Percentiles rank a stretch among this genome's conserved stretches.
Conservation (phyloP, 306 rosid species). For the Aeschynomene evenia region DNA sequence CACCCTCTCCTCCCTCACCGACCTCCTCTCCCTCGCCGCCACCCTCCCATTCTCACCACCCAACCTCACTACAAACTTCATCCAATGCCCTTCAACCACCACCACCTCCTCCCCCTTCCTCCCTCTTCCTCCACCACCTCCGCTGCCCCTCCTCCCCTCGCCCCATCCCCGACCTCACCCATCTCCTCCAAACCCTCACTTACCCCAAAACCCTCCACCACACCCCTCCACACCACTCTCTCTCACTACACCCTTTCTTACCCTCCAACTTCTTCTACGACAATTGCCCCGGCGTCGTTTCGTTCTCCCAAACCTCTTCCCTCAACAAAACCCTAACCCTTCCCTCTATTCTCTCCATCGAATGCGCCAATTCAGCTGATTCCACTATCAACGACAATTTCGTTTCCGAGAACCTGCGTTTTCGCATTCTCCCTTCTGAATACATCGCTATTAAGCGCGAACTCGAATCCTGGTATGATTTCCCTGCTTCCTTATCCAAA, state of each 20-base stretch:
- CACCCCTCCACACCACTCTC: constrained; percentile 42
- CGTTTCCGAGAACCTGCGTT: neutral
- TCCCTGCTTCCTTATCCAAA: constrained; percentile 42
- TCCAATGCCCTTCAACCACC: constrained; percentile 53
- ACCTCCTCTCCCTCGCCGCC: constrained; percentile 32
- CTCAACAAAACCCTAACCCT: constrained; percentile 44
- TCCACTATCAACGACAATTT: neutral
- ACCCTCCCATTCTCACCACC: constrained; percentile 16
- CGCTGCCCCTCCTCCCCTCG: constrained; percentile 60
- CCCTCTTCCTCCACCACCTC: constrained; percentile 68
- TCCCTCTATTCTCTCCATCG: constrained; percentile 54
- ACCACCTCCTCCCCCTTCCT: constrained; percentile 59
- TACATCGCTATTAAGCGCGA: constrained; percentile 47
- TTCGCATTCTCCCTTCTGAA: constrained; percentile 61
- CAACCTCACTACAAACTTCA: constrained; percentile 32
- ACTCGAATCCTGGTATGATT: constrained; percentile 59
- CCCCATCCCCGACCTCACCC: constrained; percentile 27
- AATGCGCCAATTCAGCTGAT: constrained; percentile 37
- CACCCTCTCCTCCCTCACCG: constrained; percentile 24
- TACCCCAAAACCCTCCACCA: constrained; percentile 54
- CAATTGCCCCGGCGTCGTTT: constrained; percentile 66
- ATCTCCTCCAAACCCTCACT: constrained; percentile 35
- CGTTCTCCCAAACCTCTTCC: constrained; percentile 34
- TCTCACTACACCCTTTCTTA: constrained; percentile 49
- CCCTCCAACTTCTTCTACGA: constrained; percentile 57